Evolutionary conservation across 169 alveolate species (phyloP).

Genomic region (Cystoisospora suis): DNA sequence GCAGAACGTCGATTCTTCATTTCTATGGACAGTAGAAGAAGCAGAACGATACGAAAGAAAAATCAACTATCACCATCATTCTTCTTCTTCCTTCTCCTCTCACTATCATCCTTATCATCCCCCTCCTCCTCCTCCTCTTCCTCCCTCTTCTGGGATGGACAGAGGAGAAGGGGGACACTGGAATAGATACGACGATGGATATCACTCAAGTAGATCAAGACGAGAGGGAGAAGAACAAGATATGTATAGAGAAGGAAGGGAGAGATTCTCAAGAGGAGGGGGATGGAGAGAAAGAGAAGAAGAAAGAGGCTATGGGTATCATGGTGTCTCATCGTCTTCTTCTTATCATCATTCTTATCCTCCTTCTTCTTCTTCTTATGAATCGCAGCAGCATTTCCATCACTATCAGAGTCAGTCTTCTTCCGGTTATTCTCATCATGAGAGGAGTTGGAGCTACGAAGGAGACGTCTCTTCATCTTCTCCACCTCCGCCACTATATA

Average conservation of each 20-base stretch:
- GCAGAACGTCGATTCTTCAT: neutral
- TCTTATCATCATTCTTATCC: neutral
- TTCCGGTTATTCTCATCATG: no score
- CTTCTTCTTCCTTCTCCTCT: no score
- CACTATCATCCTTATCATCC: no score
- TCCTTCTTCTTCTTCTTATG: no score
- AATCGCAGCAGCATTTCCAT: no score
- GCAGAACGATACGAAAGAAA: neutral
- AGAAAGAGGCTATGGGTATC: neutral
- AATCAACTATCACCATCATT: no score
- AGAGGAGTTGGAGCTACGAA: no score
- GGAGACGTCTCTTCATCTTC: no score
- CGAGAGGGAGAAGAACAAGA: neutral
- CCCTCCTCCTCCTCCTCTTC: conserved; percentile 10
- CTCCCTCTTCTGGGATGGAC: neutral
- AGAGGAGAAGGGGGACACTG: neutral
- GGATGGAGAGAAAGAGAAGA: neutral
- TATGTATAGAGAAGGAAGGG: neutral
- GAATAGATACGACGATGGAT: neutral
- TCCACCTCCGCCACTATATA: no score
- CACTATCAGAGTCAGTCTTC: no score
- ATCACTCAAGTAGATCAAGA: neutral
- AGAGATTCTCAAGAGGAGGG: neutral
- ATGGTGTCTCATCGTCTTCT: neutral
- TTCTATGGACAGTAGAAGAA: neutral